Conservation (phyloP, 805 yeast genomes). For the Tetrapisispora phaffii region DNA sequence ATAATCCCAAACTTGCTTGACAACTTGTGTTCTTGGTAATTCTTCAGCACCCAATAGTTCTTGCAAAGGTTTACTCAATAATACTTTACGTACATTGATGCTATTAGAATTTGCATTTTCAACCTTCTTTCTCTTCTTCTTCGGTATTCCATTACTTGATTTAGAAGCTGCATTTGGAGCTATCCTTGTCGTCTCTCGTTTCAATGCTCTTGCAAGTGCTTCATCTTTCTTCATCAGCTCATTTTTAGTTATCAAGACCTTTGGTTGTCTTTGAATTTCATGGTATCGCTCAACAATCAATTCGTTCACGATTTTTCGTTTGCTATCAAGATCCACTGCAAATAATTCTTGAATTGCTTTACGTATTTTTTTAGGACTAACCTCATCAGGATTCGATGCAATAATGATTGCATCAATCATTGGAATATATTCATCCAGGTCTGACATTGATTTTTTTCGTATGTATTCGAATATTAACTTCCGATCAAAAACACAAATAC, state of each 20-base stretch:
- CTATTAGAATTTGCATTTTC: conserved; percentile 25
- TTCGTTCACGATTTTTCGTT: conserved; percentile 47
- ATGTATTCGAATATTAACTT: too few species aligned
- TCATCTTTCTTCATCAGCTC: conserved; percentile 38
- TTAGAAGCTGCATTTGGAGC: neutral
- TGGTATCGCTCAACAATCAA: conserved; percentile 51
- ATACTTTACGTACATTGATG: conserved; percentile 32
- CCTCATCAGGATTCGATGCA: conserved; percentile 58
- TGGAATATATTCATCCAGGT: conserved; percentile 37
- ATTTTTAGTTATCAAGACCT: conserved; percentile 20
- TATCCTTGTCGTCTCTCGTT: conserved; percentile 12
- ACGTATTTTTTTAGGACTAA: conserved; percentile 63
- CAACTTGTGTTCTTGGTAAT: conserved; percentile 60
- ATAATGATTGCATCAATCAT: conserved; percentile 66
- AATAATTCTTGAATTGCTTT: conserved; percentile 64
- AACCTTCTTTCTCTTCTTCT: conserved; percentile 5
- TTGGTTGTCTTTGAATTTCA: conserved; percentile 33
- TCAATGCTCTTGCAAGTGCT: conserved; percentile 41
- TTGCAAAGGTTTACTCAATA: conserved; percentile 44
- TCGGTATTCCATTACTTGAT: conserved; percentile 5
- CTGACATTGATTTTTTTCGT: conserved; percentile 1
- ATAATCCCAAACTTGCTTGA: conserved; percentile 60
- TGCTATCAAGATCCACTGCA: conserved; percentile 42
- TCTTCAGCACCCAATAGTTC: conserved; percentile 37
- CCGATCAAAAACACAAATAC: neutral